These are phyloP conservation scores for Plasmodium relictum DNA, from an alignment of 169 alveolate genomes.

Conservation along the genomic window DNA sequence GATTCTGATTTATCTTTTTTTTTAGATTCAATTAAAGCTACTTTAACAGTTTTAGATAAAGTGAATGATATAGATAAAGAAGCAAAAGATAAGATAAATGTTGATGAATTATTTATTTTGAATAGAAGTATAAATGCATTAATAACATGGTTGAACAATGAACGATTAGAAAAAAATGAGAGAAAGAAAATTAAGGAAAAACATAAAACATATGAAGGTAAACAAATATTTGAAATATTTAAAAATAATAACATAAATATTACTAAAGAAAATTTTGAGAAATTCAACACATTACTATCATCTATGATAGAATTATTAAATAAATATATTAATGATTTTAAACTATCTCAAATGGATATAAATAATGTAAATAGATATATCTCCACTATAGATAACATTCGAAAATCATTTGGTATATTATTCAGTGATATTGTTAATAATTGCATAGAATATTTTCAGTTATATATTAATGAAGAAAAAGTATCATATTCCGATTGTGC, in stretches of 20 bases:
- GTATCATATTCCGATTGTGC: constrained; percentile 40
- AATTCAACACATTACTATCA: constrained; percentile 29
- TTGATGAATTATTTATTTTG: constrained; percentile 48
- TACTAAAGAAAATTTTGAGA: constrained; percentile 64
- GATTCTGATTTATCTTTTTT: constrained; percentile 82
- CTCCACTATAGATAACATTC: constrained; percentile 78
- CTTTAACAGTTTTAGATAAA: constrained; percentile 42
- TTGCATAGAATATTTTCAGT: constrained; percentile 80
- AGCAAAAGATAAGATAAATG: constrained; percentile 25
- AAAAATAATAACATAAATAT: constrained; percentile 61
- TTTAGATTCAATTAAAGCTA: constrained; percentile 78
- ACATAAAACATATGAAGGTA: constrained; percentile 76
- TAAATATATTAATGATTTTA: constrained; percentile 66
- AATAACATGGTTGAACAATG: constrained; percentile 52
- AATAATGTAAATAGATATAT: constrained; percentile 74
- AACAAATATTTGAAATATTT: constrained; percentile 65
- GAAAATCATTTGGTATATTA: constrained; percentile 79
- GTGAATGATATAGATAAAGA: constrained; percentile 72
- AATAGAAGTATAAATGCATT: constrained; percentile 71
- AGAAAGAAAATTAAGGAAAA: constrained; percentile 69
- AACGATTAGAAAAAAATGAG: constrained; percentile 47
- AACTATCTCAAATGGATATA: constrained; percentile 81
- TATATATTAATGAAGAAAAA: constrained; percentile 79
- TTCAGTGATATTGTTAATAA: constrained; percentile 79
- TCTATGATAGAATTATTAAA: constrained; percentile 63